Conservation (phyloP, 2,329 filamentous ascomycete species). For the Fusarium anthophilum region DNA sequence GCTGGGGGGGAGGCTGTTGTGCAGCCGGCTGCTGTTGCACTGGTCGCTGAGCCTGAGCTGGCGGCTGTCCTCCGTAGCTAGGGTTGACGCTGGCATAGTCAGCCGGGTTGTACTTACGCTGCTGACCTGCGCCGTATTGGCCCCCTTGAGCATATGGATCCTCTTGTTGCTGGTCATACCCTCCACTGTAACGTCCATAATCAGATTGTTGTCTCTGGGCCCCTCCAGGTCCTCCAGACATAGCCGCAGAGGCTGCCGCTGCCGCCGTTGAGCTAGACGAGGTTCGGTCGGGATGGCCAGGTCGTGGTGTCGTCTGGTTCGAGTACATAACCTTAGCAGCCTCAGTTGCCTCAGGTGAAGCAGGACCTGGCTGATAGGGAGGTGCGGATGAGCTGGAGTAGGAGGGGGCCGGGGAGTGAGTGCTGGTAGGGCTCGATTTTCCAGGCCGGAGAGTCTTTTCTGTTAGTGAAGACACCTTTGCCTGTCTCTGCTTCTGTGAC, state of each 20-base stretch:
- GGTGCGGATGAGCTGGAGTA: conserved; percentile 46
- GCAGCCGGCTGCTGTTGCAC: conserved; percentile 45
- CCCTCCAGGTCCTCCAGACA: conserved; percentile 59
- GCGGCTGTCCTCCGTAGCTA: conserved; percentile 51
- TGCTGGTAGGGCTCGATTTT: conserved; percentile 56
- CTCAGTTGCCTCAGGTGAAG: conserved; percentile 63
- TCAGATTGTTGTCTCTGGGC: conserved; percentile 48
- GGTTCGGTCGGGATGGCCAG: conserved; percentile 61
- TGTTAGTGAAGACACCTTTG: conserved; percentile 66
- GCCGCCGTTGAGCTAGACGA: conserved; percentile 66
- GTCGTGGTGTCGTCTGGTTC: conserved; percentile 63
- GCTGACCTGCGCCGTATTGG: conserved; percentile 52
- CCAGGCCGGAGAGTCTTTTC: conserved; percentile 71
- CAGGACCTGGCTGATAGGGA: conserved; percentile 33
- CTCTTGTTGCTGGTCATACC: conserved; percentile 48
- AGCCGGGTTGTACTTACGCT: conserved; percentile 79
- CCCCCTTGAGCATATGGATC: conserved; percentile 49
- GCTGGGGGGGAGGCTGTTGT: conserved; percentile 52
- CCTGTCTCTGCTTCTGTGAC: conserved; percentile 75
- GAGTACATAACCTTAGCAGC: conserved; percentile 72
- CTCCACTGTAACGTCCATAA: conserved; percentile 47
- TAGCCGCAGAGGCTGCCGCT: conserved; percentile 66
- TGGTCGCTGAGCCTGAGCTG: conserved; percentile 46
- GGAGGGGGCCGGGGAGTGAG: conserved; percentile 47
- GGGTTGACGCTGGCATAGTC: conserved; percentile 74